phyloP scores from a whole-genome alignment of 371 early-diverging fungal species.

The Fennellomyces sp. region DNA sequence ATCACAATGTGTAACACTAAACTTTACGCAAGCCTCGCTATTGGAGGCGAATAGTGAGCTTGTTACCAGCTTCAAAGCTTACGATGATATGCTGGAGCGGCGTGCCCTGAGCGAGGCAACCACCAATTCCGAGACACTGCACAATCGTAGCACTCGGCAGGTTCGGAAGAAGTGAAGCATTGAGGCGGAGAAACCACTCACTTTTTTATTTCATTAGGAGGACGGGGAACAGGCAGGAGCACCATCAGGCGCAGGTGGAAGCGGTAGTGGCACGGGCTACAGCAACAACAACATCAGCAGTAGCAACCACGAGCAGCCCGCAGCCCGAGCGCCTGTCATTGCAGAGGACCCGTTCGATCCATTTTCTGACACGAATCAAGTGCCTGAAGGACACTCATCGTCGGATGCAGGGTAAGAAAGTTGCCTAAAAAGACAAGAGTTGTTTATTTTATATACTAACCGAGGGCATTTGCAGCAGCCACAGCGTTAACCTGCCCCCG shows the following conservation, averaged over 20 bases:
- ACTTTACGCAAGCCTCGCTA: constrained; percentile 31
- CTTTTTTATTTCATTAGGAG: not conserved
- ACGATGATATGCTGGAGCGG: constrained; percentile 55
- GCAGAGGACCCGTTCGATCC: constrained; percentile 45
- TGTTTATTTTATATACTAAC: constrained; percentile 4
- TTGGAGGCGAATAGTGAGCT: constrained; percentile 50
- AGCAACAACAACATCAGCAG: constrained; percentile 9
- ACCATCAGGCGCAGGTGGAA: not conserved
- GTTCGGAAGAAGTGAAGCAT: constrained; percentile 6
- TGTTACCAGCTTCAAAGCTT: constrained; percentile 45
- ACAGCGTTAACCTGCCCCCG: constrained; percentile 28
- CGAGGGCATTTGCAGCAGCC: constrained; percentile 10
- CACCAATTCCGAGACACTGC: constrained; percentile 32
- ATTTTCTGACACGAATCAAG: constrained; percentile 35
- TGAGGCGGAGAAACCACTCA: constrained; percentile 5
- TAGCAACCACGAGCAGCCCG: not conserved
- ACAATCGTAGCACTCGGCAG: constrained; percentile 34
- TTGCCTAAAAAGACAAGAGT: constrained; percentile 4
- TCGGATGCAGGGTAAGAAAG: constrained; percentile 33
- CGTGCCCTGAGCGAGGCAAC: constrained; percentile 40
- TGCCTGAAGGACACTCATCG: constrained; percentile 15
- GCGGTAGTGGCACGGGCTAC: constrained; percentile 5
- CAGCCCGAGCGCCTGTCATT: not conserved
- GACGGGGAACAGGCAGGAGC: not conserved
- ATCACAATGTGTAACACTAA: constrained; percentile 12